Base-by-base conservation (phyloP, 2,329 filamentous ascomycete genomes). In the Nemania sp. region DNA sequence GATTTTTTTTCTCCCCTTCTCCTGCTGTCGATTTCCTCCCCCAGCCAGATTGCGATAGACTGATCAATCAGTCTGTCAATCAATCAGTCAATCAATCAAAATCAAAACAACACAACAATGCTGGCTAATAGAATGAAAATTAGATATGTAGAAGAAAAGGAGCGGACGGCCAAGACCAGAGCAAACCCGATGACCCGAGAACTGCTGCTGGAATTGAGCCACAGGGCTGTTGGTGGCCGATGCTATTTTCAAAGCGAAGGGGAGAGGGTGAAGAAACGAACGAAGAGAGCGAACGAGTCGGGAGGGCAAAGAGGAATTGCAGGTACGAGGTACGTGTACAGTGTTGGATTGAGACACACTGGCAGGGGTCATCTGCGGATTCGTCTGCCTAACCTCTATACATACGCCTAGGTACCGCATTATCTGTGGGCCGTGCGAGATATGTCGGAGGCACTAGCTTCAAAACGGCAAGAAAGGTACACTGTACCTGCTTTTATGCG, bases 81-180 rank as follows among this genome's bases (percentile, higher is more conserved):
- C 25, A 29, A 7, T 29, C 25, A 29, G 7, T 29, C 25, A 29
- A 29, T 29, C 25, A 3, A 29, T 67, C 64, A 67, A 68, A 66
- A 64, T 67, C 65, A 69, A 67, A 60, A 59, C 47, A 49, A 48
- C 52, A 53, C 64, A 64, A 65, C 57, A 58, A 67, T 67, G 65
- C 65, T 67, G 59, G 63, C 64, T 67, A 65, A 64, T 58, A 65
- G 55, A 67, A 65, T 62, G 53, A 63, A 67, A 68, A 57, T 43
- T 61, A 64, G 65, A 64, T 59, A 64, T 62, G 56, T 56, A 66
- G 59, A 67, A 59, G 65, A 70, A 72, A 81, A 80, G 79, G 83
- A 85, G 81, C 78, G 83, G 83, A 85, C 83, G 82, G 83, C 73
- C 81, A 78, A 84, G 76, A 82, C 83, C 83, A 86, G 82, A 75